Evolutionary conservation across 495 filamentous ascomycete species (phyloP), one percentile per base, ranked within the genome.

Genomic region (Tirmania nivea): DNA sequence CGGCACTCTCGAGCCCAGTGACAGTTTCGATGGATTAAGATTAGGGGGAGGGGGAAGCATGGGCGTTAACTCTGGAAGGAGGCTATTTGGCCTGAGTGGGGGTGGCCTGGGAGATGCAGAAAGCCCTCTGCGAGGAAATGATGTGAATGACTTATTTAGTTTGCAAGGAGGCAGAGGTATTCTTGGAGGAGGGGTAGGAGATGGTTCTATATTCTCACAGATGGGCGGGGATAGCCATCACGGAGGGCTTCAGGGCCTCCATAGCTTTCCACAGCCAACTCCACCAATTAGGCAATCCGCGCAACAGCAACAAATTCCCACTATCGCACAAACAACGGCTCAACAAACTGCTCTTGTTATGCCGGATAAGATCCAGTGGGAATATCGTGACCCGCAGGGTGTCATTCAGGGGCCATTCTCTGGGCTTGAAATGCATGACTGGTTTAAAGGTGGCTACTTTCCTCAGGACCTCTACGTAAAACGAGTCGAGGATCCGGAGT

Each of bases 381-480:
- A 94, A 34, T 97, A 97, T 62, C 79, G 88, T 34, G 90, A 97
- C 66, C 90, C 92, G 4, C 82, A 89, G 65, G 87, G 89, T 42
- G 79, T 81, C 48, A 80, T 83, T 35, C 90, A 96, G 67, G 90
- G 90, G 0, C 90, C 90, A 5, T 97, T 86, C 72, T 92, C 84
- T 39, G 90, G 90, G 4, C 71, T 97, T 49, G 90, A 96, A 66
- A 97, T 97, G 90, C 88, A 97, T 61, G 90, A 97, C 60, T 97
- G 90, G 90, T 97, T 94, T 69, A 94, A 95, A 68, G 92, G 86
- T 49, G 86, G 87, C 48, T 97, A 95, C 71, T 97, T 97, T 69
- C 90, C 86, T 10, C 77, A 86, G 0, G 89, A 97, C 55, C 73
- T 97, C 34, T 78, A 88, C 49, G 89, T 97, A 52, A 94, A 89